Conservation (phyloP, 345 rosid species). For the Aquilaria malaccensis region DNA sequence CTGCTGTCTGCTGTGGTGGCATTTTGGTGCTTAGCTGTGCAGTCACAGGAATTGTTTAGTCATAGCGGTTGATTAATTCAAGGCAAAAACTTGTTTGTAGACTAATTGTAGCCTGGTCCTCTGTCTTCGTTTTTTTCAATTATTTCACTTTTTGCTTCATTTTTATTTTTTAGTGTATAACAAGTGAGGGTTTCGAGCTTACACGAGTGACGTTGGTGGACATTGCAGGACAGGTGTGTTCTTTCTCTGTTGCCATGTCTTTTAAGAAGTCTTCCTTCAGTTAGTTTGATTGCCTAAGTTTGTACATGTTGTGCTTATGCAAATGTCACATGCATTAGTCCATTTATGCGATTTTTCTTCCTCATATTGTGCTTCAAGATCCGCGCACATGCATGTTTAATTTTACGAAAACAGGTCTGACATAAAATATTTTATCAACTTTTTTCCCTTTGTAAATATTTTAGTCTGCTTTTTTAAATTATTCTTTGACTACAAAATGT, state of each 20-base stretch:
- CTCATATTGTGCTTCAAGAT: too few relatives aligned
- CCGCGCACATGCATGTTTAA: too few relatives aligned
- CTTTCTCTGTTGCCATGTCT: not conserved
- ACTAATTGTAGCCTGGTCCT: conserved; percentile 2
- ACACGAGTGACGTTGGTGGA: conserved; percentile 88
- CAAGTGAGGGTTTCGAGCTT: conserved; percentile 81
- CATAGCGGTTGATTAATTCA: not conserved
- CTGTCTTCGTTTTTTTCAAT: conserved; percentile 5
- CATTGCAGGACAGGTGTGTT: conserved; percentile 67
- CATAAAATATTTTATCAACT: too few relatives aligned
- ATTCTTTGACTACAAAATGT: not conserved
- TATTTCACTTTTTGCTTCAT: conserved; percentile 6
- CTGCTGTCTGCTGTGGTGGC: too few relatives aligned
- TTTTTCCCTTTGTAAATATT: too few relatives aligned
- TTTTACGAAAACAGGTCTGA: too few relatives aligned
- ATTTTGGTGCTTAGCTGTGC: too few relatives aligned
- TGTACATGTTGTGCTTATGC: not conserved
- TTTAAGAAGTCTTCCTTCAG: not conserved
- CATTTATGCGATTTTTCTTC: not conserved
- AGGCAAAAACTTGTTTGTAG: not conserved
- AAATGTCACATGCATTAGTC: not conserved
- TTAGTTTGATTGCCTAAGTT: not conserved
- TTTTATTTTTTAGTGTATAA: conserved; percentile 52
- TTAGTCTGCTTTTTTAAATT: not conserved
- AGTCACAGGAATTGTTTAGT: too few relatives aligned